A percentile compares a stretch with the other conserved stretches of the same genome.
Conservation (phyloP, 2,329 filamentous ascomycete species). For the Samsoniella hepiali region DNA sequence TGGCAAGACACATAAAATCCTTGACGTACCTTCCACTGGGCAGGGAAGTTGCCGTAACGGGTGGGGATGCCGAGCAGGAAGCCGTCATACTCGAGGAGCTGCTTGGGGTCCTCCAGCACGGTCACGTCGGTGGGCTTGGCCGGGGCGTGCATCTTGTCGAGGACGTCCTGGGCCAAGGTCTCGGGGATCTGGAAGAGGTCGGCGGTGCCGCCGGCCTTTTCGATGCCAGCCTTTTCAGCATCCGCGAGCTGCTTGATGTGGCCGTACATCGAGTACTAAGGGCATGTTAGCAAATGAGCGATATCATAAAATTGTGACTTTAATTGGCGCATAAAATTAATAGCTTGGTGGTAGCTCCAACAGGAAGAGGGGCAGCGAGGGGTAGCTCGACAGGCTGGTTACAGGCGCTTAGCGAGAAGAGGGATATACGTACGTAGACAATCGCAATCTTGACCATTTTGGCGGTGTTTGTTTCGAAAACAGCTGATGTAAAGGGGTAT, state of each 20-base stretch:
- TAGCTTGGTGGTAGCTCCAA: neutral
- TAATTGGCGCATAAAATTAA: no score
- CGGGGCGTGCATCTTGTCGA: slow-evolving; percentile 88
- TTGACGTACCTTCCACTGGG: slow-evolving; percentile 74
- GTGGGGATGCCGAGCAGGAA: slow-evolving; percentile 95
- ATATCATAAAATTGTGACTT: neutral
- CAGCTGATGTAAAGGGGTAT: slow-evolving; percentile 25
- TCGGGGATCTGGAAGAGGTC: slow-evolving; percentile 86
- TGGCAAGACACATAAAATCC: no score
- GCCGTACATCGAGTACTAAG: slow-evolving; percentile 91
- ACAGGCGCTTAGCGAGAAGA: neutral
- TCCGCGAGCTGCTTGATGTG: slow-evolving; percentile 82
- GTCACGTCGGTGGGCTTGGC: slow-evolving; percentile 67
- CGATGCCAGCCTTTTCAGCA: slow-evolving; percentile 86
- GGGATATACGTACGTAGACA: slow-evolving; percentile 65
- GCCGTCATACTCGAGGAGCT: slow-evolving; percentile 74
- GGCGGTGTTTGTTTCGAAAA: slow-evolving; percentile 30
- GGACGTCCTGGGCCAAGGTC: slow-evolving; percentile 80
- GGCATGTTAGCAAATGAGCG: neutral
- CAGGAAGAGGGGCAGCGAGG: slow-evolving; percentile 6
- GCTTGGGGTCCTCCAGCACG: slow-evolving; percentile 53
- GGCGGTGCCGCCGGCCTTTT: slow-evolving; percentile 76
- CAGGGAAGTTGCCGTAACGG: slow-evolving; percentile 94
- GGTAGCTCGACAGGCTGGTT: neutral
- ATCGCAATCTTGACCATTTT: slow-evolving; percentile 90